Base-by-base conservation (phyloP, 148 eudicot species). In the Persicaria tinctoria region DNA sequence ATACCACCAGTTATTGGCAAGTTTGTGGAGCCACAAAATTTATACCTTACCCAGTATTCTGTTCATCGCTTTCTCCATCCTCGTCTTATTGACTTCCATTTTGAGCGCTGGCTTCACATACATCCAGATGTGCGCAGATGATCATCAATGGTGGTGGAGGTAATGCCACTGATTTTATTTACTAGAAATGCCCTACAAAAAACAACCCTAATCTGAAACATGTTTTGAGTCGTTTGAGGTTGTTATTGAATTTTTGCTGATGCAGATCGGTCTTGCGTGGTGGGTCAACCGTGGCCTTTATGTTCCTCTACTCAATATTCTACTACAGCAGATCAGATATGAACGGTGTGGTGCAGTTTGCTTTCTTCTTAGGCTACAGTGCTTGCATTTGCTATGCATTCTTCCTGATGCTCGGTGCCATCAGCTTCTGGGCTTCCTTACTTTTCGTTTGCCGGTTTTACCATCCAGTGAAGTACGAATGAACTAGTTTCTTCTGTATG, bases 1-100 rank as follows among this genome's bases (percentile, higher is more conserved):
- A 83, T 74, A 90, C 57, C 93, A 93, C 83, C 82, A 87, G 64
- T 77, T 87, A 70, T 89, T 82, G 76, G 84, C 93, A 68, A 93
- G 85, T 79, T 23, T 90, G 47, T 93, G 98, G 98, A 90, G 93
- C 78, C 88, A 89, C 85, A 93, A 89, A 84, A 70, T 87, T 38
- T 89, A 76, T 69, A 86, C 90, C 45, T 60, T 78, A 13, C 80
- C 87, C 0, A 72, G 88, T 51, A 79, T 87, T 76, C 72, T 90
- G 77, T 78, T 86, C 51, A 63, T 86, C 75, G 85, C 81, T 55
- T 87, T 87, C 82, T 17, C 81, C 41, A 76, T 89, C 74, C 93
- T 93, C 48, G 50, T 89, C 81, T 53, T 87, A 51, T 83, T 93
- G 71, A 86, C 90, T 68, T 76, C 69, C 14, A 51, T 84, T 63